Base-by-base conservation (phyloP, 371 early-diverging fungal genomes). In the Apophysomyces ossiformis region DNA sequence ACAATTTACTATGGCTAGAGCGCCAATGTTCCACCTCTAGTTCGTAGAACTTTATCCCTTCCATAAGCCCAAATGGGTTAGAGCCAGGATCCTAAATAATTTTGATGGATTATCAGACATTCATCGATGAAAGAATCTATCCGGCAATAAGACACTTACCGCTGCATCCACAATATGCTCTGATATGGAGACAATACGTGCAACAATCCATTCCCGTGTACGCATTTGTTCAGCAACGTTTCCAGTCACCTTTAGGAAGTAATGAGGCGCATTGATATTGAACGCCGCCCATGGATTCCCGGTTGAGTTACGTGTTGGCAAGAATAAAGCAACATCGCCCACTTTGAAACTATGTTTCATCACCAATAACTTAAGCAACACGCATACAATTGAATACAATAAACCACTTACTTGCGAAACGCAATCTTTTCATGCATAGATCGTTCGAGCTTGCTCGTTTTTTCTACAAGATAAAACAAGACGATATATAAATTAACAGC, bases 221-320 rank as follows among this genome's bases (percentile, higher is more conserved):
- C 74, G 74, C 72, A 78, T 78, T 44, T 76, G 85, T 37, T 61
- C 60, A 1, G 64, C 65, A 43, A 82, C 75, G 15, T 73, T 68
- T 0, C 81, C 85, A 0, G 85, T 82, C 44, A 81, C 73, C 32
- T 82, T 76, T 72, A 93, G 74, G 68, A 91, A 93, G 67, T 87
- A 89, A 69, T 93, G 88, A 5, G 93, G 93, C 1, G 87, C 79
- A 64, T 87, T 86, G 69, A 92, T 86, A 57, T 93, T 91, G 77
- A 93, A 93, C 0, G 93, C 93, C 0, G 90, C 90, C 92, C 93
- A 93, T 0, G 90, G 85, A 43, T 84, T 88, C n/a, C 89, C 87
- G 37, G 82, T 77, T 0, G 88, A 86, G 63, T 92, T 89, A 7
- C 90, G 77, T 5, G 92, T 90, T 0, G 94, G 94, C 16, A 92